Conservation (phyloP, 75 land plant species). For the Pseudotsuga menziesii region DNA sequence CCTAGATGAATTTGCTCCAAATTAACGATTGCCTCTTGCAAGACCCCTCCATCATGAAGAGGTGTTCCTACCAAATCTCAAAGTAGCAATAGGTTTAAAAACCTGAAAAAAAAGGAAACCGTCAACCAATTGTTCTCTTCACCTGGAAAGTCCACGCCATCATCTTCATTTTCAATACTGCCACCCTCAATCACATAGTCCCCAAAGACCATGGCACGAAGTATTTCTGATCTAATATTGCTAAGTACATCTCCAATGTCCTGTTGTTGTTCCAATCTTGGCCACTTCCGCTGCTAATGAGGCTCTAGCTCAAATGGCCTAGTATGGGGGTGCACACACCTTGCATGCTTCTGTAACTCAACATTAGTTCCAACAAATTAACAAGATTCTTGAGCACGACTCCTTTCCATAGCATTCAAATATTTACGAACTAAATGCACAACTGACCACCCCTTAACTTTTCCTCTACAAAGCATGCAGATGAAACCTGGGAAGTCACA, state of each 20-base stretch:
- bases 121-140: conserved; percentile 52
- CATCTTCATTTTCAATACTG: conserved; percentile 21
- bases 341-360: conserved; percentile 76
- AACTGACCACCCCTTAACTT: conserved; percentile 54
- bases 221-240: conserved; percentile 30
- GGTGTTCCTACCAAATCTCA: conserved; percentile 16
- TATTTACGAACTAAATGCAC: conserved; percentile 55
- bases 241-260: conserved; percentile 80
- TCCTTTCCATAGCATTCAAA: conserved; percentile 59
- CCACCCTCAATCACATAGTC: conserved; percentile 40
- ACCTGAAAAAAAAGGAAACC: conserved; percentile 35
- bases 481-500: conserved; percentile 14
- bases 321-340: conserved; percentile 50
- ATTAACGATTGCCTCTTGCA: conserved; percentile 5
- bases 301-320: conserved; percentile 69
- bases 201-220: conserved; percentile 31
- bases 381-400: conserved; percentile 71
- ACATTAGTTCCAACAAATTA: conserved; percentile 51
- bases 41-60: conserved; percentile 10
- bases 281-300: conserved; percentile 57
- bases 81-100: conserved; percentile 25
- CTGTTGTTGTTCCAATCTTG: conserved; percentile 64
- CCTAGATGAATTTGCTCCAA: not conserved
- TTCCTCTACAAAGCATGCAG: conserved; percentile 79
- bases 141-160: conserved; percentile 15